Percentiles rank a stretch among this genome's conserved stretches.
Evolutionary conservation across 1,284 basidiomycete genomes (phyloP).

Genomic region (Tylopilus sp.): DNA sequence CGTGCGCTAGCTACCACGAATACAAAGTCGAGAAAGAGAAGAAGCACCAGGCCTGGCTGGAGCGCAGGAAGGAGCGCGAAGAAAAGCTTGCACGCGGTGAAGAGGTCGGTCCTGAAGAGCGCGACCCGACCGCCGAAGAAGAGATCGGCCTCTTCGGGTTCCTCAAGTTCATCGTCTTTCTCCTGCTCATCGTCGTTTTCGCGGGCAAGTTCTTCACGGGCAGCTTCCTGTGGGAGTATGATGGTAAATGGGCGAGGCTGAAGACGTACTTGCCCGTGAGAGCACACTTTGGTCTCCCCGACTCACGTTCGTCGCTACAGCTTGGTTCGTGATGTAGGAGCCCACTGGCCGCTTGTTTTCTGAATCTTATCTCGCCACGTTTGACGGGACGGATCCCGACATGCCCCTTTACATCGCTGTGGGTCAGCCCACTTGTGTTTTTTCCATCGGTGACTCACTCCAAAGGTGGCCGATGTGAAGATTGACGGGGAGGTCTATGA

Average conservation of each 20-base stretch:
- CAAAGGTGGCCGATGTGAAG: constrained; percentile 36
- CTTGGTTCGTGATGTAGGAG: constrained; percentile 33
- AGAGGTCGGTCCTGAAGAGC: constrained; percentile 64
- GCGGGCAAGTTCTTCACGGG: constrained; percentile 80
- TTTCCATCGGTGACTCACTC: constrained; percentile 11
- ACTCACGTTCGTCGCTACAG: background rate
- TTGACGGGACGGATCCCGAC: constrained; percentile 68
- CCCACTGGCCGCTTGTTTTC: constrained; percentile 69
- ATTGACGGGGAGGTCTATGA: constrained; percentile 94
- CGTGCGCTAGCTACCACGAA: constrained; percentile 54
- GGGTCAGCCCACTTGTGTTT: constrained; percentile 31
- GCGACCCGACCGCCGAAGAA: constrained; percentile 62
- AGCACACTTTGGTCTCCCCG: constrained; percentile 6
- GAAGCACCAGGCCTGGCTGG: constrained; percentile 61
- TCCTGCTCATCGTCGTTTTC: constrained; percentile 50
- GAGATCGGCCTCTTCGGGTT: constrained; percentile 64
- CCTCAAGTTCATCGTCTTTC: constrained; percentile 63
- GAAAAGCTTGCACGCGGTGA: constrained; percentile 72
- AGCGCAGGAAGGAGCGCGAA: constrained; percentile 66
- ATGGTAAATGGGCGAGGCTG: constrained; percentile 53
- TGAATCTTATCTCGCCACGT: constrained; percentile 62
- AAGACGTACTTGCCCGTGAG: constrained; percentile 63
- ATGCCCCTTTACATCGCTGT: constrained; percentile 85
- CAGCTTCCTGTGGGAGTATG: constrained; percentile 75
- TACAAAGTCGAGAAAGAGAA: constrained; percentile 61